A percentile compares a stretch with the other conserved stretches of the same genome.
phyloP scores from a whole-genome alignment of 2,329 filamentous ascomycete genomes.

The Fusarium caatingaense region DNA sequence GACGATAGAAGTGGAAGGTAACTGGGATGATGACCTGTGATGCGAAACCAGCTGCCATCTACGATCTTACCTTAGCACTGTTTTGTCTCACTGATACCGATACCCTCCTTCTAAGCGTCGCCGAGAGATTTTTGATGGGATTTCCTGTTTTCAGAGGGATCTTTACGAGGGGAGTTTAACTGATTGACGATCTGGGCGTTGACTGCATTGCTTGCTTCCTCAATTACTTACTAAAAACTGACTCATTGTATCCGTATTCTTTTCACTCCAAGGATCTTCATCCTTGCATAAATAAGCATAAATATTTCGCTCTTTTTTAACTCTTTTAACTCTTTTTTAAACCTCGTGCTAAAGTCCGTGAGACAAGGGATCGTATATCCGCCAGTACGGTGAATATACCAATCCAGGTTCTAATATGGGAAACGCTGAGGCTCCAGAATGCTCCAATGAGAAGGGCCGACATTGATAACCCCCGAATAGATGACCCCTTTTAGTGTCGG shows the following conservation, averaged over 20 bases:
- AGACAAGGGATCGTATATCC: slow-evolving; percentile 2
- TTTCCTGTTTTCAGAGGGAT: slow-evolving; percentile 4
- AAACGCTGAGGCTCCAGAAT: slow-evolving; percentile 4
- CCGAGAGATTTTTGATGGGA: slow-evolving; percentile 8
- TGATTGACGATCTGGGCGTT: slow-evolving; percentile 26
- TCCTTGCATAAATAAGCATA: slow-evolving; percentile 34
- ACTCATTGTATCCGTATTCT: slow-evolving; percentile 19
- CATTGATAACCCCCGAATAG: slow-evolving; percentile 3
- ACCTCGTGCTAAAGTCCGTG: not conserved
- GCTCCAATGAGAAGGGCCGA: slow-evolving; percentile 16
- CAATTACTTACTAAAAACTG: slow-evolving; percentile 8
- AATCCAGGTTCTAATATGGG: slow-evolving; percentile 5
- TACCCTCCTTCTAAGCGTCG: slow-evolving; percentile 31
- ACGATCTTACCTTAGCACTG: slow-evolving; percentile 9
- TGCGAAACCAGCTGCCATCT: slow-evolving; percentile 15
- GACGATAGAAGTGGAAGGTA: slow-evolving; percentile 68
- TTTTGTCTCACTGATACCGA: slow-evolving; percentile 38
- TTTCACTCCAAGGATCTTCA: slow-evolving; percentile 9
- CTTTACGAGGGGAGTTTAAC: slow-evolving; percentile 24
- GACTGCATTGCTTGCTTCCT: slow-evolving; percentile 14
- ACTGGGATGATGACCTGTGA: slow-evolving; percentile 56
- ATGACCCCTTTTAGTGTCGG: slow-evolving; percentile 1
- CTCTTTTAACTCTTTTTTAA: not conserved
- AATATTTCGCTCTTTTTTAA: slow-evolving; percentile 7
- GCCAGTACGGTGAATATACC: slow-evolving; percentile 21